These are phyloP conservation scores for Nemania serpens DNA, from an alignment of 2,329 filamentous ascomycete species.

Conservation along the genomic window DNA sequence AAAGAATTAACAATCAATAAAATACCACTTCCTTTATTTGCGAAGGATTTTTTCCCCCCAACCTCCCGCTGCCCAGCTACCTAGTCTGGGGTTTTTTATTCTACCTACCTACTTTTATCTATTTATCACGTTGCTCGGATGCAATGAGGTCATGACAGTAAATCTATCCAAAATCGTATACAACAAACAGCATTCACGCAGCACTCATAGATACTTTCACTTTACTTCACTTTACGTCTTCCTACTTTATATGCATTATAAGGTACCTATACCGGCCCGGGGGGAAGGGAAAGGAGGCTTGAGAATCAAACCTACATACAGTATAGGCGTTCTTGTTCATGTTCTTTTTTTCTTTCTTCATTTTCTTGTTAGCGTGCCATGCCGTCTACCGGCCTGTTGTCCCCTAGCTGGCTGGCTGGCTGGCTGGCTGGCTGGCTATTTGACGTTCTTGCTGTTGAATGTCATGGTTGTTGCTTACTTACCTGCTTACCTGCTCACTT, in stretches of 20 bases:
- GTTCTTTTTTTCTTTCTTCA: conserved; percentile 1
- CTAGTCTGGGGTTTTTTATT: no score
- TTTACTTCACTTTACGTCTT: no score
- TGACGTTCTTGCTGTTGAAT: background rate
- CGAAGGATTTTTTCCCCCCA: no score
- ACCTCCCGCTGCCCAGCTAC: no score
- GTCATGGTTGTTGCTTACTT: no score
- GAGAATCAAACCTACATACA: no score
- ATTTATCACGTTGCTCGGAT: conserved; percentile 3
- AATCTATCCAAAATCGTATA: no score
- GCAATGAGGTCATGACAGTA: conserved; percentile 28
- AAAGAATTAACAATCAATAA: background rate
- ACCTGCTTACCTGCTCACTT: no score
- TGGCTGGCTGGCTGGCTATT: background rate
- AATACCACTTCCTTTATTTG: conserved; percentile 3
- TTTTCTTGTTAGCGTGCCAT: background rate
- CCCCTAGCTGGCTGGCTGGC: conserved; percentile 1
- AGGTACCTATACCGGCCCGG: conserved; percentile 14
- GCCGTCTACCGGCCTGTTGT: background rate
- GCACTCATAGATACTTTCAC: no score
- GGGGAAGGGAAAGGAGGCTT: background rate
- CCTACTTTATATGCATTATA: background rate
- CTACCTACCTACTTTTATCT: no score
- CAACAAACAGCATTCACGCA: no score
- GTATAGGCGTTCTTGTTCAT: conserved; percentile 12